Percentiles rank a stretch among this genome's conserved stretches.
phyloP scores from a whole-genome alignment of 306 rosid species.

The Urtica urens region DNA sequence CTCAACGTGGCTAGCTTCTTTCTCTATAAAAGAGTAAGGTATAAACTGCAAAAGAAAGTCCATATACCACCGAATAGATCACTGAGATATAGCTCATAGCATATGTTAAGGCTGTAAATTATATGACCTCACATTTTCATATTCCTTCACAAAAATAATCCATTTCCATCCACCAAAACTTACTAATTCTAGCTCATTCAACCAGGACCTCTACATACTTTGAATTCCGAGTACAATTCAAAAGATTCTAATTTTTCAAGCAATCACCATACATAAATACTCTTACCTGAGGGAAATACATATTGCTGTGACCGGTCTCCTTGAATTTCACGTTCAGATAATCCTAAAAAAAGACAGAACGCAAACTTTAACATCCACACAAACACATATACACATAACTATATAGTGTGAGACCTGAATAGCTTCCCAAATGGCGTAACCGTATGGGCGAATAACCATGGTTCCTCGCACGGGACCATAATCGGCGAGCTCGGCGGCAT shows the following conservation, averaged over 20 bases:
- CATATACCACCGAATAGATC: no score
- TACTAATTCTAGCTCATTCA: no score
- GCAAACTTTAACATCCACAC: neutral
- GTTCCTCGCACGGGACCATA: constrained; percentile 99
- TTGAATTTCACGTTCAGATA: constrained; percentile 85
- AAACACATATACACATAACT: neutral
- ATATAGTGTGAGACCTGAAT: constrained; percentile 64
- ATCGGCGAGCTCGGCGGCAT: constrained; percentile 86
- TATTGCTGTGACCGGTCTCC: constrained; percentile 89
- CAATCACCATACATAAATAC: neutral
- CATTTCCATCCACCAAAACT: neutral
- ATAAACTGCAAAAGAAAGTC: constrained; percentile 53
- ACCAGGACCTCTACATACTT: no score
- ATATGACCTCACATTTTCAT: neutral
- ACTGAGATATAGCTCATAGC: no score
- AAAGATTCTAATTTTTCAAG: no score
- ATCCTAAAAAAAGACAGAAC: constrained; percentile 34
- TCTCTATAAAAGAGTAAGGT: constrained; percentile 89
- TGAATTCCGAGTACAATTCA: no score
- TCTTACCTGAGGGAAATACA: constrained; percentile 93
- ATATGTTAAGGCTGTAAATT: no score
- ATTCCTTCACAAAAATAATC: neutral
- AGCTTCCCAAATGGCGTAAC: constrained; percentile 94
- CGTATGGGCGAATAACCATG: constrained; percentile 97
- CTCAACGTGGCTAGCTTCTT: constrained; percentile 96